Conservation (phyloP, 768 basidiomycete genomes). For the Albatrellus ellisii region DNA sequence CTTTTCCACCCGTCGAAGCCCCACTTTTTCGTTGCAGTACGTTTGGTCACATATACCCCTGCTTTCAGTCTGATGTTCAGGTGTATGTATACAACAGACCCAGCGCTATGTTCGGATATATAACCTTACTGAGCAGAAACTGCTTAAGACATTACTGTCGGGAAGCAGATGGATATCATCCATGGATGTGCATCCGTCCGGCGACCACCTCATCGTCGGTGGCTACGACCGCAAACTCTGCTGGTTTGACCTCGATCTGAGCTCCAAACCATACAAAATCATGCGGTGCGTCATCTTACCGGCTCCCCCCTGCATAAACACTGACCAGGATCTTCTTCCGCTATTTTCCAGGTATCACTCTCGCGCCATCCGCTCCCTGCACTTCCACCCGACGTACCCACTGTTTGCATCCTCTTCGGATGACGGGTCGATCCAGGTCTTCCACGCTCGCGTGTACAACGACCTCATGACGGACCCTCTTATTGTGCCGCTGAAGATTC, state of each 20-base stretch:
- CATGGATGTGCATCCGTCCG: constrained; percentile 92
- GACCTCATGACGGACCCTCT: constrained; percentile 96
- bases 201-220: constrained; percentile 94
- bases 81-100: constrained; percentile 57
- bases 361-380: constrained; percentile 83
- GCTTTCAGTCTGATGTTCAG: constrained; percentile 3
- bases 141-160: constrained; percentile 88
- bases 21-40: constrained; percentile 93
- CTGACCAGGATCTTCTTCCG: too few relatives aligned
- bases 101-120: constrained; percentile 94
- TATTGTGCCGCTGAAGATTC: constrained; percentile 94
- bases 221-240: constrained; percentile 96
- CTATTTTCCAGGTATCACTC: constrained; percentile 64
- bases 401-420: constrained; percentile 95
- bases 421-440: constrained; percentile 93
- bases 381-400: constrained; percentile 91
- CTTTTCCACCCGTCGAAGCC: constrained; percentile 92
- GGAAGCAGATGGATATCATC: constrained; percentile 96
- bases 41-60: constrained; percentile 19
- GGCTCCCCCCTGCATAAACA: neutral
- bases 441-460: constrained; percentile 89
- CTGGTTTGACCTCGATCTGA: constrained; percentile 98
- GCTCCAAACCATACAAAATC: constrained; percentile 94
- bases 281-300: constrained; percentile 46
- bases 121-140: constrained; percentile 85